phyloP scores from a whole-genome alignment of 2,329 filamentous ascomycete genomes.

The Chalaropsis ovoidea region DNA sequence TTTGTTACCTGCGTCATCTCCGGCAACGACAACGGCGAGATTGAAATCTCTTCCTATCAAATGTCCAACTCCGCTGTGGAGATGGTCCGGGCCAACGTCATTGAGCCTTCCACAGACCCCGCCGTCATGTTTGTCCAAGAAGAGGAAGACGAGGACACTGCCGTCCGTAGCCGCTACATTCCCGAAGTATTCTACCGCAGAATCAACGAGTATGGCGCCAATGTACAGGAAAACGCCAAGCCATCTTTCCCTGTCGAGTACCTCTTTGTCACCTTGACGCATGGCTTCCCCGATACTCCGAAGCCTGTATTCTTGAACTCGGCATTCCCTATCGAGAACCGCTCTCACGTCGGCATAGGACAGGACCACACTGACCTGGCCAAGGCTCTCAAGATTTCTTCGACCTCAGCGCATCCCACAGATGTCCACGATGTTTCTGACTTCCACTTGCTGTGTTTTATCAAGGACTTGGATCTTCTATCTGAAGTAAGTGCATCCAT shows the following conservation, averaged over 20 bases:
- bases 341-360: slow-evolving; percentile 72
- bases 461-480: slow-evolving; percentile 69
- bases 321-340: slow-evolving; percentile 83
- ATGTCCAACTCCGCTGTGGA: slow-evolving; percentile 92
- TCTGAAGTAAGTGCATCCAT: slow-evolving; percentile 55
- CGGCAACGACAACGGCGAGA: slow-evolving; percentile 82
- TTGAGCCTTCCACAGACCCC: slow-evolving; percentile 90
- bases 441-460: slow-evolving; percentile 86
- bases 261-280: slow-evolving; percentile 86
- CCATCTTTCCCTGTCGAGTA: slow-evolving; percentile 95
- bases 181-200: slow-evolving; percentile 93
- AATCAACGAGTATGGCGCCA: slow-evolving; percentile 93
- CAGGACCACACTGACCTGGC: slow-evolving; percentile 65
- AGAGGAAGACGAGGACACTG: slow-evolving; percentile 56
- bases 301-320: slow-evolving; percentile 64
- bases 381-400: slow-evolving; percentile 51
- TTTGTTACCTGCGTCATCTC: slow-evolving; percentile 94
- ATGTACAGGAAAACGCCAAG: slow-evolving; percentile 94
- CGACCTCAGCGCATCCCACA: slow-evolving; percentile 34
- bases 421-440: slow-evolving; percentile 65
- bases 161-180: slow-evolving; percentile 65
- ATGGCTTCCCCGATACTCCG: slow-evolving; percentile 79
- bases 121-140: slow-evolving; percentile 88
- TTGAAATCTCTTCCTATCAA: slow-evolving; percentile 84
- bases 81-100: slow-evolving; percentile 89